A percentile compares a stretch with the other conserved stretches of the same genome.
Conservation (phyloP, 768 basidiomycete genomes). For the Pisolithus albus region DNA sequence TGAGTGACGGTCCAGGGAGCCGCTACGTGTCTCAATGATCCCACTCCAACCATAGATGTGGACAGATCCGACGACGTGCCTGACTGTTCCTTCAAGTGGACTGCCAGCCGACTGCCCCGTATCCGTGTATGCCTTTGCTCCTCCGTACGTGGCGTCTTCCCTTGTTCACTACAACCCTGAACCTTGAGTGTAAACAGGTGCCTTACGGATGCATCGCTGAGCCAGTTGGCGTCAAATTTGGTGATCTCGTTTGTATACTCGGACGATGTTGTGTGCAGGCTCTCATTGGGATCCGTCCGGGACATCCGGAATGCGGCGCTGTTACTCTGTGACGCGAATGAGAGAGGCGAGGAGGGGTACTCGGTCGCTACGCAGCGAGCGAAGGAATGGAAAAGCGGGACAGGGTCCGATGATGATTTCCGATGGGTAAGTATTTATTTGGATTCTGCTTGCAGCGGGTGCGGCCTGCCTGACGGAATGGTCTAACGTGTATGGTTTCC, state of each 20-base stretch:
- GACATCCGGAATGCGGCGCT: conserved; percentile 68
- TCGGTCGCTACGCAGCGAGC: conserved; percentile 39
- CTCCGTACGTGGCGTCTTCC: conserved; percentile 49
- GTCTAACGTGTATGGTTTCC: neutral
- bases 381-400: conserved; percentile 56
- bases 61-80: conserved; percentile 75
- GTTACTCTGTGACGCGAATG: conserved; percentile 74
- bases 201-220: conserved; percentile 53
- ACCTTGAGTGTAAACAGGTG: conserved; percentile 36
- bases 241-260: conserved; percentile 78
- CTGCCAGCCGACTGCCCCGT: conserved; percentile 61
- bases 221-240: conserved; percentile 52
- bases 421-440: conserved; percentile 40
- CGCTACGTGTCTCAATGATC: neutral
- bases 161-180: neutral
- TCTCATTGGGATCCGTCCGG: conserved; percentile 71
- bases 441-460: neutral
- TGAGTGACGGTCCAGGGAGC: conserved; percentile 26
- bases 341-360: conserved; percentile 34
- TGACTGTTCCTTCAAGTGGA: conserved; percentile 61
- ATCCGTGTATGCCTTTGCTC: conserved; percentile 72
- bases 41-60: conserved; percentile 51
- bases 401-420: conserved; percentile 43
- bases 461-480: neutral
- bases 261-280: conserved; percentile 71